Evolutionary conservation across 2,329 filamentous ascomycete genomes (phyloP).

Genomic region (Aspergillus terreus): DNA sequence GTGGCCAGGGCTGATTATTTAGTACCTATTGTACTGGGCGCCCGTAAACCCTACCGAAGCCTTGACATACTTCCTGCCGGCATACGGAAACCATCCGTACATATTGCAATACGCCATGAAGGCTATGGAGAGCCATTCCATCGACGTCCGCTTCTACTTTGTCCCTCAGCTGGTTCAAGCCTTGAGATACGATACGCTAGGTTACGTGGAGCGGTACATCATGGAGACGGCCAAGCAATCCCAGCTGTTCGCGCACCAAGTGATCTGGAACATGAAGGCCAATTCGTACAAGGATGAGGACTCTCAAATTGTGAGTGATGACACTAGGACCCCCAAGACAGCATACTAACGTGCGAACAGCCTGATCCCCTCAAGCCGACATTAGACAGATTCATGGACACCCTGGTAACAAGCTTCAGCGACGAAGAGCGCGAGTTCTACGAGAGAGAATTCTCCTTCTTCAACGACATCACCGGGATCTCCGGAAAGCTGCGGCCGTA

Average conservation of each 20-base stretch:
- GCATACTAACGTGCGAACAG: slow-evolving; percentile 33
- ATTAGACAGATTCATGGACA: slow-evolving; percentile 82
- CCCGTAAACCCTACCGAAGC: slow-evolving; percentile 90
- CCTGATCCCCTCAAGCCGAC: slow-evolving; percentile 92
- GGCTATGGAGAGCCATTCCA: slow-evolving; percentile 84
- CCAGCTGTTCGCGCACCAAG: slow-evolving; percentile 97
- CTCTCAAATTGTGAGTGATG: slow-evolving; percentile 65
- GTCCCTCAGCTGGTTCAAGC: slow-evolving; percentile 97
- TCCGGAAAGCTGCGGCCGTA: slow-evolving; percentile 93
- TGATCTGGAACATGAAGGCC: slow-evolving; percentile 99
- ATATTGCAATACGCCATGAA: slow-evolving; percentile 96
- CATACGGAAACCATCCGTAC: slow-evolving; percentile 86
- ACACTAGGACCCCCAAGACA: not conserved
- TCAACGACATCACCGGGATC: slow-evolving; percentile 90
- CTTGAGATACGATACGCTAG: slow-evolving; percentile 84
- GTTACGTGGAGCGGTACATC: slow-evolving; percentile 95
- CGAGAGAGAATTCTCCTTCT: slow-evolving; percentile 95
- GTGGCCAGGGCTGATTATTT: slow-evolving; percentile 8
- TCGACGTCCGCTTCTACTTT: slow-evolving; percentile 99
- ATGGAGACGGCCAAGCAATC: slow-evolving; percentile 95
- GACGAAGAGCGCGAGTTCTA: slow-evolving; percentile 78
- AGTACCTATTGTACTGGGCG: slow-evolving; percentile 91
- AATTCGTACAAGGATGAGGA: slow-evolving; percentile 98
- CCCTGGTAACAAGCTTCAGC: slow-evolving; percentile 79
- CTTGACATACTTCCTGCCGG: slow-evolving; percentile 86